These are phyloP conservation scores for Theileria parva DNA, from an alignment of 169 alveolate genomes.

Conservation along the genomic window DNA sequence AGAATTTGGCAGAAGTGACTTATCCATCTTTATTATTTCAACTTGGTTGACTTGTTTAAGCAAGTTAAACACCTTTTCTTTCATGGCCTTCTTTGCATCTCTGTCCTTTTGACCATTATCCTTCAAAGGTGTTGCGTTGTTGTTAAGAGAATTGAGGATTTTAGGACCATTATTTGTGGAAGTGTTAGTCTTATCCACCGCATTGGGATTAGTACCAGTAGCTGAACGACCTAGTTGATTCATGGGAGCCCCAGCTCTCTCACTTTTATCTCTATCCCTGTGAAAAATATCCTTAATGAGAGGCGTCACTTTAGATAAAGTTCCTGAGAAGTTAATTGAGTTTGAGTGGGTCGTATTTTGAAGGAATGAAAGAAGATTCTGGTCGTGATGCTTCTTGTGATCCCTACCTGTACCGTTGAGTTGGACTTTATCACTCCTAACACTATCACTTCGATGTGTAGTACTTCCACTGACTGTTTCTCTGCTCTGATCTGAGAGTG, in stretches of 20 bases:
- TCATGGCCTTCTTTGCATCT: background rate
- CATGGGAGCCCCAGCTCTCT: background rate
- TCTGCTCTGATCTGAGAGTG: background rate
- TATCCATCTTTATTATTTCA: conserved; percentile 8
- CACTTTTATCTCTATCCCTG: background rate
- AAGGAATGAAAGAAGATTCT: background rate
- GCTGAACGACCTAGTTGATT: background rate
- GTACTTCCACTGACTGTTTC: background rate
- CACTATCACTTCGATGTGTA: background rate
- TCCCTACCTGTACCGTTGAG: background rate
- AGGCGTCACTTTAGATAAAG: background rate
- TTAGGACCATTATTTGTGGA: background rate
- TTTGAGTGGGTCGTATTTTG: background rate
- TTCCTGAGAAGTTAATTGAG: background rate
- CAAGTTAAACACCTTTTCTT: background rate
- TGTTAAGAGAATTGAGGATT: background rate
- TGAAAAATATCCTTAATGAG: background rate
- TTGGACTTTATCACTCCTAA: background rate
- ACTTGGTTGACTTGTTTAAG: conserved; percentile 8
- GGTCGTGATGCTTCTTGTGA: background rate
- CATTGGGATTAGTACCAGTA: background rate
- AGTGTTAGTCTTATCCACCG: background rate
- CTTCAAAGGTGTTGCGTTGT: background rate
- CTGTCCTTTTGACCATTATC: background rate
- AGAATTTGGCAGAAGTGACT: conserved; percentile 1